A percentile compares a stretch with the other conserved stretches of the same genome.
These are phyloP conservation scores for Mycena pura DNA, from an alignment of 768 basidiomycete genomes.

Conservation along the genomic window DNA sequence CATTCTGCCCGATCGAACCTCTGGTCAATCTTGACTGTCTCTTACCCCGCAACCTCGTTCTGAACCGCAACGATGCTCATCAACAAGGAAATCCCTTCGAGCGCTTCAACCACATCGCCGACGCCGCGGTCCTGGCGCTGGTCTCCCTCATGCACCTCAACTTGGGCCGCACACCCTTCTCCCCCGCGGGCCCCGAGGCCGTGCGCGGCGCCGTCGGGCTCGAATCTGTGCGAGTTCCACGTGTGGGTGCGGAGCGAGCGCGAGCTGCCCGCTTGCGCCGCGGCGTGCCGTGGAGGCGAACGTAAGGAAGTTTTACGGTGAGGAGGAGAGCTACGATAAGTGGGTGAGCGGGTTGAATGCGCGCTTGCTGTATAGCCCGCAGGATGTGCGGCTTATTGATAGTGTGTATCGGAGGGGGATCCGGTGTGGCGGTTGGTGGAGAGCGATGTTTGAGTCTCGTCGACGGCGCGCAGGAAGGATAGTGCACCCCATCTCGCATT, in stretches of 20 bases:
- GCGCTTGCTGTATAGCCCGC: constrained; percentile 17
- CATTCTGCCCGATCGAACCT: too few species aligned
- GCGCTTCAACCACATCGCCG: constrained; percentile 20
- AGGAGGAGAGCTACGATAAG: constrained; percentile 5
- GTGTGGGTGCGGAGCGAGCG: background rate
- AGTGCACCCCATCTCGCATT: too few species aligned
- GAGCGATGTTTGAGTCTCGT: constrained; percentile 13
- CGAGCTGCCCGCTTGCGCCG: background rate
- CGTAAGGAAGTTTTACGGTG: constrained; percentile 3
- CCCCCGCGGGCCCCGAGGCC: constrained; percentile 3
- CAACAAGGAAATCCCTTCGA: too few species aligned
- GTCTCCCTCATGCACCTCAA: constrained; percentile 13
- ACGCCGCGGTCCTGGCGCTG: background rate
- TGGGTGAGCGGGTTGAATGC: constrained; percentile 7
- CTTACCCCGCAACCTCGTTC: too few species aligned
- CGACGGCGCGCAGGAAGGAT: too few species aligned
- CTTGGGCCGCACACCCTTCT: constrained; percentile 16
- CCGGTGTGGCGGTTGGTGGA: constrained; percentile 18
- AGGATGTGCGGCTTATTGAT: constrained; percentile 25
- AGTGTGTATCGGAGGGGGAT: constrained; percentile 25
- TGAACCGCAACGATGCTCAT: too few species aligned
- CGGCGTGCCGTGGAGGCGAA: constrained; percentile 12
- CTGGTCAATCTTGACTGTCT: too few species aligned
- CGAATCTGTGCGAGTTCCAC: constrained; percentile 16
- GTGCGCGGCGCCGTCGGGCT: constrained; percentile 7